Percentiles rank a stretch among this genome's conserved stretches.
Conservation (phyloP, 164 flowering plant genomes). For the Liquidambar formosana region DNA sequence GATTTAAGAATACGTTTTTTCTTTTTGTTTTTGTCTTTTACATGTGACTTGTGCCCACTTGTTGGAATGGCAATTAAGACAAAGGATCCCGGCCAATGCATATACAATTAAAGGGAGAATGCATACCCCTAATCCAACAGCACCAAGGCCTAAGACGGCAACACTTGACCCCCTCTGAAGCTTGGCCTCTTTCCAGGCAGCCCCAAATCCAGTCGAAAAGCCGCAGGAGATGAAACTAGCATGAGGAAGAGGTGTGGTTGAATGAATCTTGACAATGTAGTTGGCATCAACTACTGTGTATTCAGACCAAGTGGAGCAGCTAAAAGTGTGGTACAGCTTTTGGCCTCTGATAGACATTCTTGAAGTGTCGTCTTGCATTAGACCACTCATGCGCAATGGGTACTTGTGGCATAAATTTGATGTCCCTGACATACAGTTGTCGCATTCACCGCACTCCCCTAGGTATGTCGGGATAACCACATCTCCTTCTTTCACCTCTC, state of each 20-base stretch:
- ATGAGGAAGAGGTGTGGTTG: conserved; percentile 6
- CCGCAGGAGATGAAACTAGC: conserved; percentile 23
- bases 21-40: background rate
- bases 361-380: conserved; percentile 39
- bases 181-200: conserved; percentile 39
- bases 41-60: background rate
- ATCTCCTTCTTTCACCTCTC: conserved; percentile 42
- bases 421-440: conserved; percentile 10
- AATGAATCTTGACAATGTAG: conserved; percentile 19
- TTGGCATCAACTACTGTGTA: conserved; percentile 10
- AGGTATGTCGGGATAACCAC: conserved; percentile 37
- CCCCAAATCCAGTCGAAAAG: conserved; percentile 34
- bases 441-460: conserved; percentile 24
- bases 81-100: conserved; percentile 13
- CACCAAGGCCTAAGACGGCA: conserved; percentile 55
- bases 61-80: conserved; percentile 9
- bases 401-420: conserved; percentile 27
- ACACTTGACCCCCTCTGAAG: conserved; percentile 42
- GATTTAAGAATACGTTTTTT: background rate
- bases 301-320: conserved; percentile 49
- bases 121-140: conserved; percentile 58
- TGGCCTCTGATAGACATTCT: conserved; percentile 37
- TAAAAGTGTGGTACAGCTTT: conserved; percentile 30
- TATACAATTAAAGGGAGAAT: background rate
- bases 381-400: conserved; percentile 20